phyloP scores from a whole-genome alignment of 306 rosid species.

The Lathyrus aphaca region DNA sequence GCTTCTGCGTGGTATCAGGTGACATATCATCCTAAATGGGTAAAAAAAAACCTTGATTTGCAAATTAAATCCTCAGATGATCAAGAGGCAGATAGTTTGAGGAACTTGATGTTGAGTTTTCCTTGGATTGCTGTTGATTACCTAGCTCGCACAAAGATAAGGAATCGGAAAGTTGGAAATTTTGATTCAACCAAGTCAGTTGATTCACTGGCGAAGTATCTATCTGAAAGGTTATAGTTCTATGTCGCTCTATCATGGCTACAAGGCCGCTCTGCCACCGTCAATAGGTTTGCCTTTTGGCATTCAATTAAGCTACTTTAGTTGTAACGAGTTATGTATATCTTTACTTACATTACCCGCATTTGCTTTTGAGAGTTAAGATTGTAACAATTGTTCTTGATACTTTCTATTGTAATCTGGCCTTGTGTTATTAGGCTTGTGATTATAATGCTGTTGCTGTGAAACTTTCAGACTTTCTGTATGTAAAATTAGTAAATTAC shows the following conservation, averaged over 20 bases:
- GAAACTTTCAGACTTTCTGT: not conserved
- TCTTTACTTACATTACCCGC: slow-evolving; percentile 1
- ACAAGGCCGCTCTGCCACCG: slow-evolving; percentile 64
- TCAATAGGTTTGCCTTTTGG: slow-evolving; percentile 10
- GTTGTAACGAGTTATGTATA: slow-evolving; percentile 8
- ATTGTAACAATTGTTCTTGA: slow-evolving; percentile 9
- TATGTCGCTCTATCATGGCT: slow-evolving; percentile 26
- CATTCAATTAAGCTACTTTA: slow-evolving; percentile 13
- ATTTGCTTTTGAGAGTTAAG: slow-evolving; percentile 3
- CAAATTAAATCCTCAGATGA: slow-evolving; percentile 42
- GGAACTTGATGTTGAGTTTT: slow-evolving; percentile 68
- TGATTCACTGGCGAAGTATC: slow-evolving; percentile 59
- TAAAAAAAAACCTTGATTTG: slow-evolving; percentile 44
- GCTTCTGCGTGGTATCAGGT: slow-evolving; percentile 92
- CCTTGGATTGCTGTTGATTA: slow-evolving; percentile 87
- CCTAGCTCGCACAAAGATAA: slow-evolving; percentile 80
- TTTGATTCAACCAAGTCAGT: slow-evolving; percentile 60
- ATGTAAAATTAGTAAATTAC: slow-evolving; percentile 8
- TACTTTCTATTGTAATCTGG: not conserved
- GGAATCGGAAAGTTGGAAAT: slow-evolving; percentile 33
- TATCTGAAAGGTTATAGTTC: slow-evolving; percentile 60
- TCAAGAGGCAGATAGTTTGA: slow-evolving; percentile 47
- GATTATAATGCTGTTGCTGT: slow-evolving; percentile 15
- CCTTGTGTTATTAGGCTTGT: not conserved
- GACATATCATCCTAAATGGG: slow-evolving; percentile 80